These are phyloP conservation scores for Stylosanthes scabra DNA, from an alignment of 331 rosid species.

Conservation along the genomic window DNA sequence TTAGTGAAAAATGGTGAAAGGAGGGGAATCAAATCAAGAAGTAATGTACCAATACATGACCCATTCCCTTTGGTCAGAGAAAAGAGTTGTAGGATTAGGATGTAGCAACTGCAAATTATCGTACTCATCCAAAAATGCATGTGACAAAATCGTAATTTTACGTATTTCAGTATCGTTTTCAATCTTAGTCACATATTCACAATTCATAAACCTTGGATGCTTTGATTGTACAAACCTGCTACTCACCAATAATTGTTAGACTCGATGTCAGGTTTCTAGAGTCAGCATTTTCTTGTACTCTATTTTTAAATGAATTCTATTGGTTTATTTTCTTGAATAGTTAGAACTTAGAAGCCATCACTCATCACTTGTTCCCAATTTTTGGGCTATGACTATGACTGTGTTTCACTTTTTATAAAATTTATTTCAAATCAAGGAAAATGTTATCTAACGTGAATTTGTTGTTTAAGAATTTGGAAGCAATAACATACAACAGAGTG, in stretches of 20 bases:
- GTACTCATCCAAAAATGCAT: neutral
- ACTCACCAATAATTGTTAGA: neutral
- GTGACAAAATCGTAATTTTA: slow-evolving; percentile 6
- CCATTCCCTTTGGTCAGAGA: slow-evolving; percentile 42
- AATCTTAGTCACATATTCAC: neutral
- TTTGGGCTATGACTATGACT: too few relatives aligned
- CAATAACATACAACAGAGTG: too few relatives aligned
- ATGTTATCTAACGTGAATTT: too few relatives aligned
- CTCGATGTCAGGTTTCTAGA: neutral
- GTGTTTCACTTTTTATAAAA: too few relatives aligned
- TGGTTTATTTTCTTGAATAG: too few relatives aligned
- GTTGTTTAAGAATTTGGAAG: too few relatives aligned
- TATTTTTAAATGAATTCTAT: too few relatives aligned
- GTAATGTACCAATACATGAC: slow-evolving; percentile 8
- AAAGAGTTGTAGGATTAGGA: slow-evolving; percentile 36
- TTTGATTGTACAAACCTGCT: neutral
- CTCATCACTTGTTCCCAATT: too few relatives aligned
- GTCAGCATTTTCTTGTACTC: too few relatives aligned
- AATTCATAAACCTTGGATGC: neutral
- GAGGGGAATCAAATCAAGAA: slow-evolving; percentile 51
- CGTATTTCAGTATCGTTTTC: too few relatives aligned
- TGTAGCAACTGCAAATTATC: slow-evolving; percentile 38
- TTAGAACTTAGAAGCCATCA: too few relatives aligned
- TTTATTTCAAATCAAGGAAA: too few relatives aligned
- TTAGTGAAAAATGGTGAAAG: slow-evolving; percentile 47